phyloP scores from a whole-genome alignment of 441 rosid species.

The Populus hybrid region DNA sequence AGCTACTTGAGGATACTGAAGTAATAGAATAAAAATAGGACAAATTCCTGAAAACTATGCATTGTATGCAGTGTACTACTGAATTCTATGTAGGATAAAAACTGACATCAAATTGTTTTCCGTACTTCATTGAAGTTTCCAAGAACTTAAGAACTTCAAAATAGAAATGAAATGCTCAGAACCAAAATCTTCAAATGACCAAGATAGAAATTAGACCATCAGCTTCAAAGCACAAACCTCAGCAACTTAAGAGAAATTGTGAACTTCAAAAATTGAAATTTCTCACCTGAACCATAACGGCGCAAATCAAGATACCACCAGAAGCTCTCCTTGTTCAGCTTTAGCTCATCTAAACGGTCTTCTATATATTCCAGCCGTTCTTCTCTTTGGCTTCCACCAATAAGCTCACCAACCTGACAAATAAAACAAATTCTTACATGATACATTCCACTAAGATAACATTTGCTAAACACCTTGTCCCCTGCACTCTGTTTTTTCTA shows the following conservation, averaged over 20 bases:
- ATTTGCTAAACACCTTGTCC: not conserved
- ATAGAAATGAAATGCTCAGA: not conserved
- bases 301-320: slow-evolving; percentile 99
- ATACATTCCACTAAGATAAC: not conserved
- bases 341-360: slow-evolving; percentile 68
- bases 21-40: not conserved
- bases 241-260: not conserved
- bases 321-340: slow-evolving; percentile 73
- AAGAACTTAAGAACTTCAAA: not conserved
- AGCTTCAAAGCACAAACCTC: not conserved
- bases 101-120: not conserved
- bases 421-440: slow-evolving; percentile 1
- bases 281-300: slow-evolving; percentile 87
- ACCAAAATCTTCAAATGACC: not conserved
- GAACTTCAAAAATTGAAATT: not conserved
- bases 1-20: not conserved
- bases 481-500: not conserved
- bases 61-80: not conserved
- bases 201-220: not conserved
- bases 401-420: slow-evolving; percentile 81
- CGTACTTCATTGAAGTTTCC: not conserved
- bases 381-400: slow-evolving; percentile 99
- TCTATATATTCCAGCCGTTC: slow-evolving; percentile 82
- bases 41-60: not conserved
- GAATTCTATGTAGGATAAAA: not conserved